phyloP scores from a whole-genome alignment of 192 early-diverging fungal genomes.

The Fimicolochytrium jonesii region DNA sequence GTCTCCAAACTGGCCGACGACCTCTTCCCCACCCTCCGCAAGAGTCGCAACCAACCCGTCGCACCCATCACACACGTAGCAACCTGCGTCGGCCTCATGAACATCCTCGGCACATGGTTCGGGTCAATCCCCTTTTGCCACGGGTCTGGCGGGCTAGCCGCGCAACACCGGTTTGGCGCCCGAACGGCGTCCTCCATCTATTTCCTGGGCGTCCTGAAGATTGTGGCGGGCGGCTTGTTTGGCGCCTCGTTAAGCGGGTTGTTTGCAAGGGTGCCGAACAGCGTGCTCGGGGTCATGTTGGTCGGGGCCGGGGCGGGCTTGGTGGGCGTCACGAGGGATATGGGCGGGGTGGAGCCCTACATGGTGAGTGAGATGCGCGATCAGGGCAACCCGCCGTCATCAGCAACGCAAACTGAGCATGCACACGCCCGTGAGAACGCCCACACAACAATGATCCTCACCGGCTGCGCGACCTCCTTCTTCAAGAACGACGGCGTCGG shows the following conservation, averaged over 20 bases:
- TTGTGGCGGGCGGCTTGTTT: constrained; percentile 78
- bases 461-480: constrained; percentile 63
- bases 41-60: too few relatives aligned
- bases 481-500: constrained; percentile 82
- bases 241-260: constrained; percentile 72
- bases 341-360: constrained; percentile 38
- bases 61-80: constrained; percentile 37
- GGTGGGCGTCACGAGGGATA: constrained; percentile 44
- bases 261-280: constrained; percentile 67
- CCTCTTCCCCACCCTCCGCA: constrained; percentile 59
- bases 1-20: constrained; percentile 72
- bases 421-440: constrained; percentile 29
- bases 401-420: neutral
- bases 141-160: constrained; percentile 84
- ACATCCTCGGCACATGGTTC: constrained; percentile 73
- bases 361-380: neutral
- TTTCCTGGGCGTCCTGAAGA: constrained; percentile 70
- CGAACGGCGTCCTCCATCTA: constrained; percentile 75
- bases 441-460: constrained; percentile 69
- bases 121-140: constrained; percentile 77
- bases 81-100: constrained; percentile 73
- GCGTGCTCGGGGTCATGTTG: constrained; percentile 83
- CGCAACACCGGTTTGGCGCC: constrained; percentile 90
- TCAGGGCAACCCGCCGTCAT: neutral
- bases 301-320: constrained; percentile 80